Conservation (phyloP, 2,329 filamentous ascomycete species). For the Penicillium aurantiogriseum region DNA sequence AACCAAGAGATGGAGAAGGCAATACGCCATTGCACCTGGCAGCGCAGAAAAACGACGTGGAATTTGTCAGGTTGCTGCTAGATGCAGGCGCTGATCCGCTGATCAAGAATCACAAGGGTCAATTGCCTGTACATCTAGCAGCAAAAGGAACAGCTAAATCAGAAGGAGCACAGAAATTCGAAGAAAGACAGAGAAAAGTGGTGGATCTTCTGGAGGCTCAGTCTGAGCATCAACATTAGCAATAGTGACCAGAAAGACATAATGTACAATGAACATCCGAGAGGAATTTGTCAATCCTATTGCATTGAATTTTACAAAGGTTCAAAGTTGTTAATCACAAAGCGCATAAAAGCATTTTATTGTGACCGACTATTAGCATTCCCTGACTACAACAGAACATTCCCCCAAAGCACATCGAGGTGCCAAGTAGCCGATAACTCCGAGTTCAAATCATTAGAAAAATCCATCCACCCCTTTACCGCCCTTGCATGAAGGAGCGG, state of each 20-base stretch:
- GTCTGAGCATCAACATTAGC: background rate
- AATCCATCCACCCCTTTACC: conserved; percentile 46
- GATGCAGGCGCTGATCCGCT: conserved; percentile 1
- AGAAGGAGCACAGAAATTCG: background rate
- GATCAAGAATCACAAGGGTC: background rate
- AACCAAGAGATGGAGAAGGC: background rate
- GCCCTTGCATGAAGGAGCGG: conserved; percentile 76
- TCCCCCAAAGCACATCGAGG: conserved; percentile 11
- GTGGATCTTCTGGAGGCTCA: background rate
- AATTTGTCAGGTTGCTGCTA: conserved; percentile 3
- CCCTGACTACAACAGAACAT: conserved; percentile 11
- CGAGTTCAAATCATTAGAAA: conserved; percentile 23
- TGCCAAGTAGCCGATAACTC: conserved; percentile 27
- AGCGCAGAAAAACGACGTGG: background rate
- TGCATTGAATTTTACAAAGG: background rate
- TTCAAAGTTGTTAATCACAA: background rate
- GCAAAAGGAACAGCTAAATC: background rate
- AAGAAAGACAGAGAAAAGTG: background rate
- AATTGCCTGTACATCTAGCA: background rate
- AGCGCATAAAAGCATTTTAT: conserved; percentile 8
- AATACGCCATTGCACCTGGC: conserved; percentile 5
- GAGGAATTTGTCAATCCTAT: background rate
- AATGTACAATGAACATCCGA: background rate
- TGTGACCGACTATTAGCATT: conserved; percentile 13
- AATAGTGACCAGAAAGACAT: background rate